Evolutionary conservation across 805 yeast genomes (phyloP), one percentile per base, ranked within the genome.

Genomic region (Wickerhamiella vanderwaltii): DNA sequence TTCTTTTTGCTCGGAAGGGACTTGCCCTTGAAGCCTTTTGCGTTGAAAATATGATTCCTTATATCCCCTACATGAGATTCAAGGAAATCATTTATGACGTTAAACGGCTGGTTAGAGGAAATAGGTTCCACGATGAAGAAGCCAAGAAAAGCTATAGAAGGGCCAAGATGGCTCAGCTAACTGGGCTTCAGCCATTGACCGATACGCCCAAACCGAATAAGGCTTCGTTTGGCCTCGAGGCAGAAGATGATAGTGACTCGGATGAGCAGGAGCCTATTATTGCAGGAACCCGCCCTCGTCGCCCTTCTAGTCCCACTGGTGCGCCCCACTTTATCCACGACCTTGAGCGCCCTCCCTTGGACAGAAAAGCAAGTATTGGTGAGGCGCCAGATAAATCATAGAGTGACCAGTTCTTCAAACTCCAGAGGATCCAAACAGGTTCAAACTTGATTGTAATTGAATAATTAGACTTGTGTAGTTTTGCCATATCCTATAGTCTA

Each of bases 1-100:
- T 65, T 29, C 51, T 65, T 41, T 65, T 65, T 50, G 69, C 69
- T 19, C 62, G 69, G 43, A 55, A 56, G 24, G 68, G 68, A 12
- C 57, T 62, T 34, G 56, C 59, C 22, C 55, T 65, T 20, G 69
- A 65, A 53, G 52, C 60, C 46, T 65, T 61, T 56, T 65, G 69
- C 50, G 44, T 56, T 34, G 59, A 61, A 48, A 58, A 65, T 52
- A 51, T 51, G 45, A 59, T 65, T 41, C 65, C 65, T 7, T 64
- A 63, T 51, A 61, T 65, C 38, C 64, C 68, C 11, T 65, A 61
- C 48, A 62, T 61, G 48, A 54, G 64, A 15, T 65, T 65, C 55
- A 57, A 56, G 45, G 68, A 65, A 38, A 62, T 66, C 39, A 51
- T 60, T 47, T 53, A 52, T 28, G 68, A 62, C 35, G 47, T 60